phyloP scores from a whole-genome alignment of 164 flowering plant species.

The Hamamelis virginiana region DNA sequence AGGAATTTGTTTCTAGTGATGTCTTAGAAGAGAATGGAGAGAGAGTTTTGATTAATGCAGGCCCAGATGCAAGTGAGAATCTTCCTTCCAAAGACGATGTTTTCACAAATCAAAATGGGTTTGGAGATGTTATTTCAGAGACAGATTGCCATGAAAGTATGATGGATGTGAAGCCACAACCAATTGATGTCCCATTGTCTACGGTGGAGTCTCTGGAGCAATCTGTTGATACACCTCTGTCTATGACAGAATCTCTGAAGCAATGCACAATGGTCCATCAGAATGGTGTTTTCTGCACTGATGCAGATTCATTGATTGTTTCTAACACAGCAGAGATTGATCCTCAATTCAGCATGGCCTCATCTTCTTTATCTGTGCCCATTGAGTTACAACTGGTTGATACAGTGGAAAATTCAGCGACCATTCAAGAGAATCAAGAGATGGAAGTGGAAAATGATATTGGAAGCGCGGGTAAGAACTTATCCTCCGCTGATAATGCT shows the following conservation, averaged over 20 bases:
- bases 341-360: not conserved
- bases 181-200: not conserved
- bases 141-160: slow-evolving; percentile 6
- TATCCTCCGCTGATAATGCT: no score
- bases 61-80: not conserved
- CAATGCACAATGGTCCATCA: slow-evolving; percentile 9
- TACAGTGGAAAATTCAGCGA: slow-evolving; percentile 6
- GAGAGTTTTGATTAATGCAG: slow-evolving; percentile 7
- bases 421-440: slow-evolving; percentile 7
- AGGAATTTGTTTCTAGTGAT: slow-evolving; percentile 19
- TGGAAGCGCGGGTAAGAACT: not conserved
- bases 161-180: slow-evolving; percentile 13
- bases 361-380: slow-evolving; percentile 6
- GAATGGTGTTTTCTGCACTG: slow-evolving; percentile 7
- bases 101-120: not conserved
- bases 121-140: slow-evolving; percentile 4
- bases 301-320: not conserved
- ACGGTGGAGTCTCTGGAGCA: slow-evolving; percentile 8
- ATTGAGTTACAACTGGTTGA: slow-evolving; percentile 5
- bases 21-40: slow-evolving; percentile 10
- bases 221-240: not conserved
- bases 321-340: not conserved
- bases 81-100: slow-evolving; percentile 15
- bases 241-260: not conserved
- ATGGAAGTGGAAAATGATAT: slow-evolving; percentile 3